Percentiles rank a stretch among this genome's conserved stretches.
phyloP scores from a whole-genome alignment of 352 stramenopile genomes.

The Pythium brachiatum region DNA sequence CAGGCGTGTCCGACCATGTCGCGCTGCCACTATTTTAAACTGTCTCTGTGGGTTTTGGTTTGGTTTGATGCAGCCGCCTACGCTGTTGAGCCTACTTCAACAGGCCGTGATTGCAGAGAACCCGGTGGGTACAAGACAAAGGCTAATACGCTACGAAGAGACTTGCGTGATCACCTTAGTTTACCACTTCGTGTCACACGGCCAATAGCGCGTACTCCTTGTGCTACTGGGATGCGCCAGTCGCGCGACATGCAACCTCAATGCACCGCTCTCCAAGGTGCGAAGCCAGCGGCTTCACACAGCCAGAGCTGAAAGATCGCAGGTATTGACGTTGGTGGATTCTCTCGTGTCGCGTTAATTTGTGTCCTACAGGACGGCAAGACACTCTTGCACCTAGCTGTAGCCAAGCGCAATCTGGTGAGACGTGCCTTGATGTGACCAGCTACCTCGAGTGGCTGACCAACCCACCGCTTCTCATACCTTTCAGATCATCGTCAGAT shows the following conservation, averaged over 20 bases:
- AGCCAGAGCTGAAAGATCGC: background rate
- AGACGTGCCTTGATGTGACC: background rate
- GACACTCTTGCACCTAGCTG: constrained; percentile 32
- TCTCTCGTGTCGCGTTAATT: background rate
- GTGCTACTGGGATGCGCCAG: background rate
- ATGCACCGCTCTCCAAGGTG: constrained; percentile 20
- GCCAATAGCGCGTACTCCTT: constrained; percentile 15
- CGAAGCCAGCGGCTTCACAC: background rate
- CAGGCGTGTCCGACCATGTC: constrained; percentile 1
- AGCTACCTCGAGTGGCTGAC: too few relatives aligned
- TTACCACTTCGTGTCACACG: constrained; percentile 12
- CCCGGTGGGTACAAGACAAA: constrained; percentile 5
- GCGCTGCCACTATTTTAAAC: background rate
- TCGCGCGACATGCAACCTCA: constrained; percentile 17
- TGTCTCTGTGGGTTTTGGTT: background rate
- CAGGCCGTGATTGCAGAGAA: constrained; percentile 13
- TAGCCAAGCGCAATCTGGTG: constrained; percentile 33
- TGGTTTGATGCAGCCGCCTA: background rate
- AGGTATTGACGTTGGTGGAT: too few relatives aligned
- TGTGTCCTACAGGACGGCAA: constrained; percentile 28
- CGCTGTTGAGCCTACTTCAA: constrained; percentile 12
- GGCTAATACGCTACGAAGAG: background rate
- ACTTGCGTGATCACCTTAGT: background rate
- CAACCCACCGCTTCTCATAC: too few relatives aligned
- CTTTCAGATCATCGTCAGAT: constrained; percentile 15